Conservation (phyloP, 805 yeast species). For the Candida ovalis region DNA sequence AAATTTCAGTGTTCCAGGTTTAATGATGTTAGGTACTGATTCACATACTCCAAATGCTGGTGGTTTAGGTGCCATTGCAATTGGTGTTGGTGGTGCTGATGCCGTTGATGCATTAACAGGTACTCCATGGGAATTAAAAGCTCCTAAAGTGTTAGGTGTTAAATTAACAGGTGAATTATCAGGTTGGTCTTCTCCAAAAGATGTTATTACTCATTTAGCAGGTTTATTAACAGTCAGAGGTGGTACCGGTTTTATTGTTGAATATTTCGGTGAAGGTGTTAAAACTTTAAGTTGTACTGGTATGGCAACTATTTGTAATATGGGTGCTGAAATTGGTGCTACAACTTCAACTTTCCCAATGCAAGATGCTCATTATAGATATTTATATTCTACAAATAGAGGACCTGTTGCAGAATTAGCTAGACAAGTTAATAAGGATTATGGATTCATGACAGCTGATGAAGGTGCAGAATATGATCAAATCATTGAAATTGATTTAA, state of each 20-base stretch:
- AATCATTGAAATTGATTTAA: slow-evolving; percentile 84
- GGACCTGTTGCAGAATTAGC: slow-evolving; percentile 82
- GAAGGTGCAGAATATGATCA: slow-evolving; percentile 92
- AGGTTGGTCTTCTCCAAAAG: slow-evolving; percentile 98
- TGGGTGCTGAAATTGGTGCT: slow-evolving; percentile 99
- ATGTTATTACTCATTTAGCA: slow-evolving; percentile 87
- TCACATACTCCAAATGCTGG: slow-evolving; percentile 98
- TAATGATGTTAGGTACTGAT: slow-evolving; percentile 93
- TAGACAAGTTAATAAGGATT: slow-evolving; percentile 54
- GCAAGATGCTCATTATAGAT: slow-evolving; percentile 84
- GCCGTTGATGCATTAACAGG: slow-evolving; percentile 96
- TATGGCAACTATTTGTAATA: slow-evolving; percentile 98
- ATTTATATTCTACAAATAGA: slow-evolving; percentile 84
- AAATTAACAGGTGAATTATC: slow-evolving; percentile 86
- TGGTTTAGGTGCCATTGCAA: slow-evolving; percentile 96
- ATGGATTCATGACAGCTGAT: slow-evolving; percentile 76
- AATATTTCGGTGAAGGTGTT: slow-evolving; percentile 95
- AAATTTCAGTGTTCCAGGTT: slow-evolving; percentile 97
- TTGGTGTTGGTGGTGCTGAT: slow-evolving; percentile 99
- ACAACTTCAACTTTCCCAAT: slow-evolving; percentile 97
- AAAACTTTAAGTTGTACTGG: slow-evolving; percentile 92
- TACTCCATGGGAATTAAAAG: slow-evolving; percentile 96
- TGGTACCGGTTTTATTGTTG: slow-evolving; percentile 96
- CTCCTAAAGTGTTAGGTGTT: slow-evolving; percentile 94
- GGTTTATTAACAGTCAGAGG: slow-evolving; percentile 96